These are phyloP conservation scores for Zhuliangozyma parablackwelliae DNA, from an alignment of 1,139 yeast species.

Conservation along the genomic window DNA sequence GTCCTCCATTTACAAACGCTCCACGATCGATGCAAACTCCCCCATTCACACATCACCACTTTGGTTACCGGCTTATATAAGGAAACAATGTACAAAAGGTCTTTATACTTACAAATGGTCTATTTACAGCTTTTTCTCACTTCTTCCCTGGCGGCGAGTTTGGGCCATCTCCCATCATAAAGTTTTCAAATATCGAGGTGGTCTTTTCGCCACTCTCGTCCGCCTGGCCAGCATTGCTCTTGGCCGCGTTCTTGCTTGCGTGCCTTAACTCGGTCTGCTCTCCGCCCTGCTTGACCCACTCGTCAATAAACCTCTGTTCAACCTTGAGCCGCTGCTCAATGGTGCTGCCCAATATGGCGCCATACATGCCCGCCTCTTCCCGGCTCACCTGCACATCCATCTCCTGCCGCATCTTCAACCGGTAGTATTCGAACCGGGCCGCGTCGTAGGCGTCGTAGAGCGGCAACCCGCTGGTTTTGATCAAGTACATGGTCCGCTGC, in stretches of 20 bases:
- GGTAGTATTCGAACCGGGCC: slow-evolving; percentile 85
- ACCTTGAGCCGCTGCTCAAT: slow-evolving; percentile 56
- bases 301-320: slow-evolving; percentile 68
- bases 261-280: slow-evolving; percentile 48
- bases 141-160: no score
- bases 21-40: no score
- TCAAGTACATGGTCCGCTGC: slow-evolving; percentile 77
- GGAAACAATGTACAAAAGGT: no score
- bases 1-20: no score
- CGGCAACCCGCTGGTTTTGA: slow-evolving; percentile 29
- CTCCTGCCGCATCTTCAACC: slow-evolving; percentile 80
- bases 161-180: no score
- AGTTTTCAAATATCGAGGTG: slow-evolving; percentile 23
- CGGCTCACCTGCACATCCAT: slow-evolving; percentile 66
- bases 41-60: no score
- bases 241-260: slow-evolving; percentile 36
- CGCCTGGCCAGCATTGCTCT: slow-evolving; percentile 21
- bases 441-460: slow-evolving; percentile 70
- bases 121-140: no score
- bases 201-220: slow-evolving; percentile 16
- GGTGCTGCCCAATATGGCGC: slow-evolving; percentile 59
- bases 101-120: no score
- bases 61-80: no score
- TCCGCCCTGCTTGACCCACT: slow-evolving; percentile 72
- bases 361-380: slow-evolving; percentile 85